Percentiles rank a stretch among this genome's conserved stretches.
Evolutionary conservation across 441 rosid species (phyloP).

Genomic region (Corymbia calophylla): DNA sequence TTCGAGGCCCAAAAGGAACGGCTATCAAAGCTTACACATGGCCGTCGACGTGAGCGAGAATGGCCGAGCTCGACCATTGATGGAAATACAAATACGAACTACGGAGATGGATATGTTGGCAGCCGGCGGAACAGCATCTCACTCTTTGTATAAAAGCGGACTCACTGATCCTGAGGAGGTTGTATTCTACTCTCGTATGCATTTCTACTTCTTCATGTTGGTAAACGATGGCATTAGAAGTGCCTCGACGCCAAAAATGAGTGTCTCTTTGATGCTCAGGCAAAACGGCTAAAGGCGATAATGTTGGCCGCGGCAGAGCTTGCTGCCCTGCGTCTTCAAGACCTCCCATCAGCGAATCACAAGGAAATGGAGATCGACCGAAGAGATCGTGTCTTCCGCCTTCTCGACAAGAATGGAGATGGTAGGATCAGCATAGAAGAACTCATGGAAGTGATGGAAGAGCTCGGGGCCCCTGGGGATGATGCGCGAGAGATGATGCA

Average conservation of each 20-base stretch:
- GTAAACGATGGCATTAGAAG: background rate
- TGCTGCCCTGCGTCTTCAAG: constrained; percentile 84
- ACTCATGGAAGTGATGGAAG: constrained; percentile 94
- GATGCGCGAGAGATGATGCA: constrained; percentile 96
- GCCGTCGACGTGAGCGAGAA: constrained; percentile 81
- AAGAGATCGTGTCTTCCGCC: constrained; percentile 63
- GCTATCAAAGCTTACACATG: constrained; percentile 91
- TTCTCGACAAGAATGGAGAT: constrained; percentile 87
- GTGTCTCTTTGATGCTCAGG: constrained; percentile 30
- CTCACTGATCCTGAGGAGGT: constrained; percentile 93
- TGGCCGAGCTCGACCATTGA: constrained; percentile 53
- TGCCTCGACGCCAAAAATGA: background rate
- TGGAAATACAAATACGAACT: constrained; percentile 95
- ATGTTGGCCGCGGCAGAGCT: constrained; percentile 96
- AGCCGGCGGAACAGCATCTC: constrained; percentile 83
- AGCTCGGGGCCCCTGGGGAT: constrained; percentile 91
- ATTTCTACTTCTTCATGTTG: background rate
- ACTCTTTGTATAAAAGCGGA: constrained; percentile 85
- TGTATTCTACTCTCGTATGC: background rate
- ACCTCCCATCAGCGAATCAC: constrained; percentile 49
- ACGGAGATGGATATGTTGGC: constrained; percentile 79
- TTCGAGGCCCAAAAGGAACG: constrained; percentile 73
- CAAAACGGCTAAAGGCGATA: constrained; percentile 82
- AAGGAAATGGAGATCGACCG: constrained; percentile 42
- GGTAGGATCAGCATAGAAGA: constrained; percentile 97